A percentile compares a stretch with the other conserved stretches of the same genome.
phyloP scores from a whole-genome alignment of 2,329 filamentous ascomycete species.

The Mycosphaerelloides madeirae region DNA sequence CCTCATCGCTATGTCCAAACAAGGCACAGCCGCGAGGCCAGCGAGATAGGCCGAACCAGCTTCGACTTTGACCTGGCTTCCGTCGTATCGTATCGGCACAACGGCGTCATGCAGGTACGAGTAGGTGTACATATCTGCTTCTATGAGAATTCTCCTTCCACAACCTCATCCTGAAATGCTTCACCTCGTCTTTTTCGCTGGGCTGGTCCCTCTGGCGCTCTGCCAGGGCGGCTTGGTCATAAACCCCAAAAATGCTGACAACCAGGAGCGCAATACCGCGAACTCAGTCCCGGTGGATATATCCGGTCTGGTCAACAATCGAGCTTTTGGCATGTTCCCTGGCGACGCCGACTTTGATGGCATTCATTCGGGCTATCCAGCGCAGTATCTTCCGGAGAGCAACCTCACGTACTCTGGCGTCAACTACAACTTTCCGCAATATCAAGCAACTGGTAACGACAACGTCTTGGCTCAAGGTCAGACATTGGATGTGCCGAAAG shows the following conservation, averaged over 20 bases:
- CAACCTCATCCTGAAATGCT: slow-evolving; percentile 1
- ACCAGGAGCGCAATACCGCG: slow-evolving; percentile 11
- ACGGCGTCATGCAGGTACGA: slow-evolving; percentile 14
- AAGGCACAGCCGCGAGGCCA: neutral
- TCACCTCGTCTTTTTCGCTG: slow-evolving; percentile 4
- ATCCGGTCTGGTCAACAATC: slow-evolving; percentile 31
- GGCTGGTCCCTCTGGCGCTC: slow-evolving; percentile 13
- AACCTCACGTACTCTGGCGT: slow-evolving; percentile 36
- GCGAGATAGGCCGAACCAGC: neutral
- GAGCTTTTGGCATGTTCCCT: slow-evolving; percentile 34
- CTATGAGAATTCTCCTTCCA: neutral
- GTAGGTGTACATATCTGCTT: slow-evolving; percentile 7
- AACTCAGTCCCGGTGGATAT: slow-evolving; percentile 25
- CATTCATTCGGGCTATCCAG: slow-evolving; percentile 36
- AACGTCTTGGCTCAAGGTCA: slow-evolving; percentile 38
- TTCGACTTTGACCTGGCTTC: too few species aligned
- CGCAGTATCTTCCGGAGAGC: slow-evolving; percentile 32
- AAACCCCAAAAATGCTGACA: slow-evolving; percentile 27
- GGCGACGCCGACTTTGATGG: slow-evolving; percentile 36
- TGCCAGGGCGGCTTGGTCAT: slow-evolving; percentile 26
- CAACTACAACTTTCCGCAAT: slow-evolving; percentile 36
- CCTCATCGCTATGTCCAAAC: neutral
- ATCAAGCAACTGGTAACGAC: slow-evolving; percentile 35
- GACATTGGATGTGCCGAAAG: slow-evolving; percentile 28
- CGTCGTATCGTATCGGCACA: too few species aligned